Evolutionary conservation across 2,329 filamentous ascomycete species (phyloP), one percentile per base, ranked within the genome.

Genomic region (Botrytis aclada): DNA sequence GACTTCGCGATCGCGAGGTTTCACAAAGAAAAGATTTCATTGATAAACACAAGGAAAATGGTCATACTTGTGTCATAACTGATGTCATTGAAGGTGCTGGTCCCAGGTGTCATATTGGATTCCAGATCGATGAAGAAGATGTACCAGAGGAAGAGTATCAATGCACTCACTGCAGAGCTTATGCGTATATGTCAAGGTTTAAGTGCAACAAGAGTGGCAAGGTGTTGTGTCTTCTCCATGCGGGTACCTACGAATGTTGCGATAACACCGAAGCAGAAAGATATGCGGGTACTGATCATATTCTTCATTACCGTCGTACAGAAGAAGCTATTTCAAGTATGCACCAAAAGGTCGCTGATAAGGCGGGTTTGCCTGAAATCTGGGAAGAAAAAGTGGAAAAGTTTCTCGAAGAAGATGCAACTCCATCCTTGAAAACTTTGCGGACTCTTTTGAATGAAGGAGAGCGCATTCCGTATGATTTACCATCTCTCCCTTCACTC

Each of bases 351-450:
- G 91, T 98, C 4, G 86, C 91, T 29, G 95, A 98, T 76, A 97
- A 96, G 81, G 93, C 95, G 51, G 88, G 89, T 74, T 88, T 94
- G 71, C 96, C 96, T 0, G 94, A 98, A 81, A 85, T 87, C 16
- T 99, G 96, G 96, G 91, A 93, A 78, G 91, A 95, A 72, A 98
- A 97, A 83, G 92, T 97, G 77, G 91, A 95, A 77, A 93, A 90
- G 79, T 85, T 94, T 70, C 87, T 98, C 75, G 92, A 95, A 73
- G 93, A 97, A 77, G 93, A 94, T 80, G 88, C 92, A 58, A 93
- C 89, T 69, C 96, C 96, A 73, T 91, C 94, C 74, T 87, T 99
- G 65, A 98, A 97, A 84, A 86, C 90, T 77, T 86, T 99, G 78
- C 92, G 95, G 76, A 89, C 90, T 66, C 86, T 99, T 72, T 86